These are phyloP conservation scores for Trypanosoma congolense DNA, from an alignment of 208 protist species.

Conservation along the genomic window DNA sequence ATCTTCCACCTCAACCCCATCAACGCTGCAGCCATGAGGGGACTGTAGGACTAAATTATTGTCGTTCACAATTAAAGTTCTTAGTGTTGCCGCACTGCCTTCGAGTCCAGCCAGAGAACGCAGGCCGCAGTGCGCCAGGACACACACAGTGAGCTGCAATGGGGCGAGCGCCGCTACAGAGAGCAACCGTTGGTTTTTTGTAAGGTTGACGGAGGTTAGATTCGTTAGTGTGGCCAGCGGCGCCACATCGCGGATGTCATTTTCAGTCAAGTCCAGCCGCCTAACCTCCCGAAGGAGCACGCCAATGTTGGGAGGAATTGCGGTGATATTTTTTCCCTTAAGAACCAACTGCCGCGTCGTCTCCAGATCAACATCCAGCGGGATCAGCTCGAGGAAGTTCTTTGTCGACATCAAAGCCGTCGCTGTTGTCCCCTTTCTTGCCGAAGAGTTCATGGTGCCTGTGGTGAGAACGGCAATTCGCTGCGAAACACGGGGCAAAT, in stretches of 20 bases:
- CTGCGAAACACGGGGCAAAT: too few relatives aligned
- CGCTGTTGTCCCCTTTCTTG: neutral
- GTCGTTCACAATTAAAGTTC: conserved; percentile 79
- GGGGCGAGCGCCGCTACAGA: conserved; percentile 41
- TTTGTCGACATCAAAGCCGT: conserved; percentile 14
- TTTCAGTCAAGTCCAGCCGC: conserved; percentile 64
- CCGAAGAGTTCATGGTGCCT: neutral
- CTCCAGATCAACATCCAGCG: conserved; percentile 73
- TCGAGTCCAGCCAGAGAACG: conserved; percentile 57
- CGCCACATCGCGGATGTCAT: conserved; percentile 44
- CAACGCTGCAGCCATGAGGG: conserved; percentile 8
- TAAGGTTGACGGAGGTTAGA: conserved; percentile 65
- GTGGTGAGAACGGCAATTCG: neutral
- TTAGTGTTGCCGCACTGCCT: conserved; percentile 45
- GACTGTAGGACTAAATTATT: conserved; percentile 62
- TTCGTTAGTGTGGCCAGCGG: conserved; percentile 40
- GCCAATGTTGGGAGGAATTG: conserved; percentile 45
- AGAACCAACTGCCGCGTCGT: conserved; percentile 47
- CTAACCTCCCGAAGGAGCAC: conserved; percentile 51
- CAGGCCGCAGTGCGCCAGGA: conserved; percentile 57
- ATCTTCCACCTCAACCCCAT: conserved; percentile 3
- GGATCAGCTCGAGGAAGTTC: conserved; percentile 60
- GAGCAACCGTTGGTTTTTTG: conserved; percentile 36
- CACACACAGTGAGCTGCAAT: conserved; percentile 53
- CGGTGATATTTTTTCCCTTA: conserved; percentile 32